phyloP scores from a whole-genome alignment of 2,329 filamentous ascomycete genomes.

The Ramularia collo-cygni region DNA sequence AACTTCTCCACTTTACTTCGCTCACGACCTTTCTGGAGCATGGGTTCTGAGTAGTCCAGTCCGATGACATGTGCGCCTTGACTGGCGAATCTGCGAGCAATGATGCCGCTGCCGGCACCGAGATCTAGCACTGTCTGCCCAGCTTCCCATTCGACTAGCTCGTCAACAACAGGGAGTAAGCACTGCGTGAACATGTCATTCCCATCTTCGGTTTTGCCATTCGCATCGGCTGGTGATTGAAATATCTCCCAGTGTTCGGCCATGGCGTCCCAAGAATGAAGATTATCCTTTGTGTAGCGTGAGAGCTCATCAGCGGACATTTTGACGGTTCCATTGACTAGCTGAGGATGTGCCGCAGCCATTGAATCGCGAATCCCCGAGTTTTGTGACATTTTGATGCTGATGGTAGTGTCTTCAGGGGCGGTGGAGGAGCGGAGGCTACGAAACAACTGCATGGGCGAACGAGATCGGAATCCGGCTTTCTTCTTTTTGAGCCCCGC shows the following conservation, averaged over 20 bases:
- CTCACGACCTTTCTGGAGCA: conserved; percentile 35
- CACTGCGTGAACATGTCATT: conserved; percentile 42
- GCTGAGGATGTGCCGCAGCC: conserved; percentile 3
- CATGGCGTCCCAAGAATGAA: conserved; percentile 36
- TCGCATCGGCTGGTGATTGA: conserved; percentile 16
- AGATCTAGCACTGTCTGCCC: conserved; percentile 39
- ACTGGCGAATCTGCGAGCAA: conserved; percentile 39
- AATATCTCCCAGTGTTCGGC: conserved; percentile 39
- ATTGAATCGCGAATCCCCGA: neutral
- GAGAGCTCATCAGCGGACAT: neutral
- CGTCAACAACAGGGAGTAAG: conserved; percentile 36
- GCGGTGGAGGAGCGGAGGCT: neutral
- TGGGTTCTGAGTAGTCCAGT: conserved; percentile 39
- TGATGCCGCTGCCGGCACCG: conserved; percentile 46
- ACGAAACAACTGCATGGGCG: conserved; percentile 4
- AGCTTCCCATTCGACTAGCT: conserved; percentile 28
- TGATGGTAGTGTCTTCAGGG: neutral
- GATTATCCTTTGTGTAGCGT: conserved; percentile 11
- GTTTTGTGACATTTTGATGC: neutral
- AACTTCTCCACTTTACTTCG: conserved; percentile 14
- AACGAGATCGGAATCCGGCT: no score
- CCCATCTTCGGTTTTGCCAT: conserved; percentile 31
- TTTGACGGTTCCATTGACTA: conserved; percentile 4
- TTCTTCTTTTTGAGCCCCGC: neutral
- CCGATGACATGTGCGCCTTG: conserved; percentile 36